phyloP scores from a whole-genome alignment of 1,284 basidiomycete species.

The Malassezia globosa region DNA sequence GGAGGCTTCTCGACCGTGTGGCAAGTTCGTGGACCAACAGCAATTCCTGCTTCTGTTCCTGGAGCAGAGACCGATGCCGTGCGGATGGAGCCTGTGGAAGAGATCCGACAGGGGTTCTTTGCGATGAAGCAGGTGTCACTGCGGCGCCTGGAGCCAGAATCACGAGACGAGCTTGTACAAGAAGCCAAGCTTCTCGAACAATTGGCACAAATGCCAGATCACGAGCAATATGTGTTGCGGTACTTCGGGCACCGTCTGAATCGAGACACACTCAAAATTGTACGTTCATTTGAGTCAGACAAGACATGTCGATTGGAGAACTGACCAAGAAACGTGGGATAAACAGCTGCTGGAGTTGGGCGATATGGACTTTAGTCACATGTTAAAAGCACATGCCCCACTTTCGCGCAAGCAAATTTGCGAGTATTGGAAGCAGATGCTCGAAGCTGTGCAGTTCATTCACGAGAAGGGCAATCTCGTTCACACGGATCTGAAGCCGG shows the following conservation, averaged over 20 bases:
- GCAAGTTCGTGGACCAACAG: conserved; percentile 32
- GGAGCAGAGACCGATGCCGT: conserved; percentile 17
- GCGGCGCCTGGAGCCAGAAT: conserved; percentile 37
- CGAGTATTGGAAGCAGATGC: conserved; percentile 43
- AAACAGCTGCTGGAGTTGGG: conserved; percentile 43
- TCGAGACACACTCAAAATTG: conserved; percentile 36
- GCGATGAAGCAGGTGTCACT: conserved; percentile 45
- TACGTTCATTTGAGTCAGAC: conserved; percentile 5
- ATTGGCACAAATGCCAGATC: conserved; percentile 29
- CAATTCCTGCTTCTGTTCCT: conserved; percentile 21
- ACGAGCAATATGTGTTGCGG: conserved; percentile 38
- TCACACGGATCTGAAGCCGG: conserved; percentile 45
- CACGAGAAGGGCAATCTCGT: conserved; percentile 40
- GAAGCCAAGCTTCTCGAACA: conserved; percentile 39
- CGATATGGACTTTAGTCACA: conserved; percentile 37
- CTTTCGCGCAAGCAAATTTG: conserved; percentile 27
- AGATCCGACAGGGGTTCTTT: conserved; percentile 38
- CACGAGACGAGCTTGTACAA: conserved; percentile 38
- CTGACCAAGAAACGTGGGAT: no score
- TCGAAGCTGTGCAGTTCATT: conserved; percentile 45
- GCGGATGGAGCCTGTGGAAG: conserved; percentile 28
- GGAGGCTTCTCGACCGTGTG: conserved; percentile 46
- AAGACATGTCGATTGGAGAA: no score
- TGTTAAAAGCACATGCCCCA: conserved; percentile 28
- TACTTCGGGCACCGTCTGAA: conserved; percentile 44